A percentile compares a stretch with the other conserved stretches of the same genome.
phyloP scores from a whole-genome alignment of 163 green algal species.

The Trebouxia gelatinosa region DNA sequence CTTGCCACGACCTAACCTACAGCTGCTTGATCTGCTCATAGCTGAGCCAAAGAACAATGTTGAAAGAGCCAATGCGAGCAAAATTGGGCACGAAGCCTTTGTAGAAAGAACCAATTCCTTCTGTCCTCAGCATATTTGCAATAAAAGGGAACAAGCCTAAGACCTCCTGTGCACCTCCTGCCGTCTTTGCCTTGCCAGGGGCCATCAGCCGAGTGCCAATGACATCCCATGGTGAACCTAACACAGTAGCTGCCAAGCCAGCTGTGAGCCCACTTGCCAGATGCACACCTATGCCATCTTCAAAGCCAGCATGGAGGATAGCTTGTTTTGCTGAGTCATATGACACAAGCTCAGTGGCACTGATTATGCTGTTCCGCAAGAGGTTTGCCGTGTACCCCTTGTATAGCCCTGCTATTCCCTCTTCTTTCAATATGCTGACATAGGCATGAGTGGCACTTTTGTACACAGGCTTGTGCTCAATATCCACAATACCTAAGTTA shows the following conservation, averaged over 20 bases:
- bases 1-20: too few species aligned
- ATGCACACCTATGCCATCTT: slow-evolving; percentile 32
- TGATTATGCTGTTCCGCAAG: slow-evolving; percentile 35
- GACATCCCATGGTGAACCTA: slow-evolving; percentile 39
- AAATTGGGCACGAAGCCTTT: slow-evolving; percentile 49
- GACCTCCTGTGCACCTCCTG: background rate
- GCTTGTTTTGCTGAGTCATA: slow-evolving; percentile 33
- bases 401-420: slow-evolving; percentile 29
- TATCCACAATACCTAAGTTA: background rate
- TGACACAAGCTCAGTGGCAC: slow-evolving; percentile 36
- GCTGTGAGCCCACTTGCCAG: slow-evolving; percentile 26
- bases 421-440: slow-evolving; percentile 20
- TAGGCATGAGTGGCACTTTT: slow-evolving; percentile 26
- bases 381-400: slow-evolving; percentile 35
- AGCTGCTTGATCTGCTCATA: slow-evolving; percentile 40
- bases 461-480: slow-evolving; percentile 28
- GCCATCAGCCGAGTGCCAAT: slow-evolving; percentile 33
- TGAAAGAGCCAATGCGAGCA: slow-evolving; percentile 40
- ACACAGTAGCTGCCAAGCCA: slow-evolving; percentile 31
- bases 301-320: slow-evolving; percentile 1
- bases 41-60: slow-evolving; percentile 40
- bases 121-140: slow-evolving; percentile 28
- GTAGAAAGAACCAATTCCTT: slow-evolving; percentile 29
- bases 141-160: slow-evolving; percentile 21
- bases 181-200: background rate